Evolutionary conservation across 352 stramenopile genomes (phyloP).

Genomic region (Globisporangium megalacanthum): DNA sequence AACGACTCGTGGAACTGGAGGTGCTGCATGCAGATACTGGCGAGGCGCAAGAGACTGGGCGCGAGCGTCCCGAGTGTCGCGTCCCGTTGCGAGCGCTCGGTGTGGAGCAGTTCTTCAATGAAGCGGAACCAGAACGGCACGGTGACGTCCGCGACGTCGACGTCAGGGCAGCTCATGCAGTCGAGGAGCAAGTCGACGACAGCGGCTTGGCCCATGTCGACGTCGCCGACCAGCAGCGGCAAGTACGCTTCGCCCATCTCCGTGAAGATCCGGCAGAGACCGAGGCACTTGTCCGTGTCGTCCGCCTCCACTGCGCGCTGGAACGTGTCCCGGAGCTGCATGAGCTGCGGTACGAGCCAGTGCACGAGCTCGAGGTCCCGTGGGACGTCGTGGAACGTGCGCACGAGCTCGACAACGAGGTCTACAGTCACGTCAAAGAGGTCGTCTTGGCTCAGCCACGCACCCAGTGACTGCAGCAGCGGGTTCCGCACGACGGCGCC

Average conservation of each 20-base stretch:
- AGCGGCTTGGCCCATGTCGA: conserved; percentile 46
- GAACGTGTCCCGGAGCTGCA: conserved; percentile 60
- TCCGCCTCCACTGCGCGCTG: conserved; percentile 40
- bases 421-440: conserved; percentile 85
- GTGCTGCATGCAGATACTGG: conserved; percentile 75
- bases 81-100: conserved; percentile 7
- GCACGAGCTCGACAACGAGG: conserved; percentile 74
- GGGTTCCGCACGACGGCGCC: conserved; percentile 52
- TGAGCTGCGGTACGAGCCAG: conserved; percentile 73
- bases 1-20: conserved; percentile 76
- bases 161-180: conserved; percentile 78
- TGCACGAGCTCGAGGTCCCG: conserved; percentile 52
- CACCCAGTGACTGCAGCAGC: conserved; percentile 58
- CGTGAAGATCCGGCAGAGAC: conserved; percentile 86
- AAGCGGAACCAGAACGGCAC: conserved; percentile 82
- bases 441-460: conserved; percentile 62
- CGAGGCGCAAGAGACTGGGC: conserved; percentile 46
- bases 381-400: conserved; percentile 43
- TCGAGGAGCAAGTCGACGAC: conserved; percentile 85
- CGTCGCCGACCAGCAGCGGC: conserved; percentile 59
- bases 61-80: conserved; percentile 37
- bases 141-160: conserved; percentile 80
- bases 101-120: conserved; percentile 36
- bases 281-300: conserved; percentile 69
- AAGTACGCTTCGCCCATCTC: conserved; percentile 88